Percentiles rank a stretch among this genome's conserved stretches.
phyloP scores from a whole-genome alignment of 2,329 filamentous ascomycete species.

The Exophiala oligosperma region DNA sequence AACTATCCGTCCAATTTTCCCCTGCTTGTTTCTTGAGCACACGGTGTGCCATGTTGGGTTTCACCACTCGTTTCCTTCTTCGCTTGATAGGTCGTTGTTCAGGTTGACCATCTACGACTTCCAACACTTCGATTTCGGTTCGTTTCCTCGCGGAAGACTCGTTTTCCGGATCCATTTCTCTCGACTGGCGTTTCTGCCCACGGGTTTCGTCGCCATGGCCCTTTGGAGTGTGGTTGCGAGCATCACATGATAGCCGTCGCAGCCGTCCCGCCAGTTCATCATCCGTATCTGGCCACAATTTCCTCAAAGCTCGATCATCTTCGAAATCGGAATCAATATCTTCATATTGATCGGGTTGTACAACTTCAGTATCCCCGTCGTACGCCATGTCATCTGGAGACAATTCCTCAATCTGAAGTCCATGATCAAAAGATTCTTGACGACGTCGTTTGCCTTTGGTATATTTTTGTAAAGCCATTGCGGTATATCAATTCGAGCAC shows the following conservation, averaged over 20 bases:
- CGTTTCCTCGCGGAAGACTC: neutral
- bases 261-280: conserved; percentile 25
- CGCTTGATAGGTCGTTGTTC: conserved; percentile 18
- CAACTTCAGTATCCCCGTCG: conserved; percentile 33
- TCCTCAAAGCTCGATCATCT: conserved; percentile 35
- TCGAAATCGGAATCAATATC: conserved; percentile 30
- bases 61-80: conserved; percentile 12
- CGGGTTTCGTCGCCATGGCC: conserved; percentile 2
- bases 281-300: conserved; percentile 33
- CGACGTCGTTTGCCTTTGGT: conserved; percentile 23
- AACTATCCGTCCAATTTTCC: conserved; percentile 21
- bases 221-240: neutral
- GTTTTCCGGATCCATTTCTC: conserved; percentile 14
- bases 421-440: conserved; percentile 26
- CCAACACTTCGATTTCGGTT: conserved; percentile 23
- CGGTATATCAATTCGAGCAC: neutral
- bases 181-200: conserved; percentile 16
- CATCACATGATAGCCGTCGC: conserved; percentile 20
- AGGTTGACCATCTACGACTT: conserved; percentile 15
- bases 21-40: conserved; percentile 6
- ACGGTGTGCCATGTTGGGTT: conserved; percentile 11
- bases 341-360: conserved; percentile 40
- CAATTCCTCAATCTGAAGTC: conserved; percentile 32
- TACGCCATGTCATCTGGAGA: conserved; percentile 34
- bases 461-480: conserved; percentile 10